Evolutionary conservation across 2,329 filamentous ascomycete species (phyloP).

Genomic region (Monilinia fructicola): DNA sequence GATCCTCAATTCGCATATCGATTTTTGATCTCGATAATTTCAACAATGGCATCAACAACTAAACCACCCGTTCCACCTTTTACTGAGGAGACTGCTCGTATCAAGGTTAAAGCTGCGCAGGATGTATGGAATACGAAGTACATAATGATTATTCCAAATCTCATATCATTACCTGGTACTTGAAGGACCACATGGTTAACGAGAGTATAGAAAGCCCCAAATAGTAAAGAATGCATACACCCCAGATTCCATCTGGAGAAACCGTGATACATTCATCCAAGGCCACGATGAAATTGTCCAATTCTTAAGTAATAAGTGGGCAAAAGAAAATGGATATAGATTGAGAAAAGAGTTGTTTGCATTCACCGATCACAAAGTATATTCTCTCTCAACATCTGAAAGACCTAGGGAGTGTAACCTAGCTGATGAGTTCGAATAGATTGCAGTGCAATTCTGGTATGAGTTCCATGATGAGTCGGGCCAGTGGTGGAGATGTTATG

Average conservation of each 20-base stretch:
- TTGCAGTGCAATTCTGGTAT: conserved; percentile 83
- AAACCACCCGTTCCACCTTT: conserved; percentile 66
- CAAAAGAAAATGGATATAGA: conserved; percentile 66
- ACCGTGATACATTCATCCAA: conserved; percentile 66
- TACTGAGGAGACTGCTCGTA: conserved; percentile 66
- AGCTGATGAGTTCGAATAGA: conserved; percentile 44
- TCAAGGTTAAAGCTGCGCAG: conserved; percentile 83
- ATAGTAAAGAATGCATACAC: conserved; percentile 73
- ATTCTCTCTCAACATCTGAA: conserved; percentile 2
- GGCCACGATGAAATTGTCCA: conserved; percentile 66
- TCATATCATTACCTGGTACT: background rate
- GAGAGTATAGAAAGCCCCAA: conserved; percentile 57
- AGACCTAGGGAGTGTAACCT: background rate
- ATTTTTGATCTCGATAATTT: background rate
- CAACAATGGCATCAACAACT: conserved; percentile 23
- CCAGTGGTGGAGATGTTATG: conserved; percentile 86
- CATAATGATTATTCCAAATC: conserved; percentile 26
- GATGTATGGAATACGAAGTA: conserved; percentile 79
- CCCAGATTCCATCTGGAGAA: conserved; percentile 75
- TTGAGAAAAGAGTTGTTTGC: conserved; percentile 83
- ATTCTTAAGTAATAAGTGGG: conserved; percentile 74
- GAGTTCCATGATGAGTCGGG: conserved; percentile 69
- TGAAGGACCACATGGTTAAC: background rate
- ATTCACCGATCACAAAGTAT: conserved; percentile 64
- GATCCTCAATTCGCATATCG: background rate